Evolutionary conservation across 768 basidiomycete species (phyloP).

Genomic region (Heimioporus sp.): DNA sequence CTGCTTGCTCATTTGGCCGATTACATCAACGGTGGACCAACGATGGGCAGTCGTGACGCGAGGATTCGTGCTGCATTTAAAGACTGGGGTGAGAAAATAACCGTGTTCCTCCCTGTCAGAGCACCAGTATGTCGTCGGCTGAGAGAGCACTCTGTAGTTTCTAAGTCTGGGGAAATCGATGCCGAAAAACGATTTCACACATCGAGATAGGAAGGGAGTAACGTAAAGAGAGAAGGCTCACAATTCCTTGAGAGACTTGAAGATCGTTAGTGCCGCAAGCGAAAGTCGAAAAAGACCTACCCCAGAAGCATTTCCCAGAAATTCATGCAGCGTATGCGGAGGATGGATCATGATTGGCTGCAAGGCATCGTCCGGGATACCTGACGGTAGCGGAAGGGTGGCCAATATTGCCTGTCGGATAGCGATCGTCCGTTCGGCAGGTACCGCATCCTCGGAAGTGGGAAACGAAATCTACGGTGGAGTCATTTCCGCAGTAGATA

Average conservation of each 20-base stretch:
- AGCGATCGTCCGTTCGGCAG: constrained; percentile 43
- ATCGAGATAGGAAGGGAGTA: background rate
- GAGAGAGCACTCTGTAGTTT: constrained; percentile 66
- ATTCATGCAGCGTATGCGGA: constrained; percentile 66
- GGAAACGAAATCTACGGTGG: constrained; percentile 1
- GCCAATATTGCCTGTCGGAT: constrained; percentile 57
- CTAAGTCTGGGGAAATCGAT: constrained; percentile 43
- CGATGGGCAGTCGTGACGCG: constrained; percentile 74
- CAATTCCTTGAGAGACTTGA: constrained; percentile 56
- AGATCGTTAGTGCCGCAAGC: constrained; percentile 4
- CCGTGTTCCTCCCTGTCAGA: constrained; percentile 82
- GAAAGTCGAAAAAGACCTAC: constrained; percentile 37
- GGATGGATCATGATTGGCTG: constrained; percentile 68
- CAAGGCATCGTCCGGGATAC: constrained; percentile 62
- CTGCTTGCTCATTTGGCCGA: constrained; percentile 55
- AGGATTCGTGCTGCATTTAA: constrained; percentile 79
- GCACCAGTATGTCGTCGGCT: constrained; percentile 73
- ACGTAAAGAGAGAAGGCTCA: constrained; percentile 32
- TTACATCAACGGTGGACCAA: constrained; percentile 65
- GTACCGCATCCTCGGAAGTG: background rate
- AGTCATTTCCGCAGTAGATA: background rate
- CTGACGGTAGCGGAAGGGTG: constrained; percentile 58
- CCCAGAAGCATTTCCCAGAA: constrained; percentile 54
- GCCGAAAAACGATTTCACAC: background rate
- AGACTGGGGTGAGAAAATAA: constrained; percentile 68